Evolutionary conservation across 2,329 filamentous ascomycete species (phyloP).

Genomic region (Lachnellula occidentalis): DNA sequence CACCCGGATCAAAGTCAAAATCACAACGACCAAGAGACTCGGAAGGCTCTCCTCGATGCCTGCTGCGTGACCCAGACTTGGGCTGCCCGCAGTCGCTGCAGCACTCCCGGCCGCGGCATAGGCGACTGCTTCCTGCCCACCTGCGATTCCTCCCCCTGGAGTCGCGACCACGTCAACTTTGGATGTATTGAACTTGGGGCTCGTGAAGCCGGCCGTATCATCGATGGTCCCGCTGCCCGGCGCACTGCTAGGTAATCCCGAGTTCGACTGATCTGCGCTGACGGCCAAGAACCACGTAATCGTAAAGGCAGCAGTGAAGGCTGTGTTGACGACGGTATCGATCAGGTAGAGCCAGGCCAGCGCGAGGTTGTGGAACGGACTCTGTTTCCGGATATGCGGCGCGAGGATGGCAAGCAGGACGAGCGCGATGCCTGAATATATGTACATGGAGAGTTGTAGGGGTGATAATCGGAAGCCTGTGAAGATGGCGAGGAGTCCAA

Average conservation of each 20-base stretch:
- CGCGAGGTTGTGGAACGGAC: conserved; percentile 71
- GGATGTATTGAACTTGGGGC: conserved; percentile 54
- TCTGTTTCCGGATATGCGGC: conserved; percentile 73
- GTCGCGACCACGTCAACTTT: conserved; percentile 48
- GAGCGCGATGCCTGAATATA: conserved; percentile 75
- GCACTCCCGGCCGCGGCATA: conserved; percentile 35
- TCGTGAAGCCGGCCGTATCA: conserved; percentile 60
- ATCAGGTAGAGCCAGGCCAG: conserved; percentile 82
- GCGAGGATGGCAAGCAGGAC: conserved; percentile 63
- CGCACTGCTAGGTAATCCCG: conserved; percentile 35
- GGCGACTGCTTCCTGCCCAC: conserved; percentile 49
- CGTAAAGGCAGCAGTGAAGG: conserved; percentile 77
- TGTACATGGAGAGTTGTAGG: conserved; percentile 84
- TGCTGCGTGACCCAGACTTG: conserved; percentile 57
- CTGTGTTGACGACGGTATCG: conserved; percentile 75
- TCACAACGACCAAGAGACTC: conserved; percentile 70
- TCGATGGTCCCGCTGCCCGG: conserved; percentile 42
- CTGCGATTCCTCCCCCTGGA: conserved; percentile 38
- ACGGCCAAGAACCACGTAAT: conserved; percentile 81
- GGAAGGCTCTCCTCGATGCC: conserved; percentile 62
- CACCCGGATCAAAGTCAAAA: conserved; percentile 68
- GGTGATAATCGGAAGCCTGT: conserved; percentile 80
- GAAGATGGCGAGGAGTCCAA: conserved; percentile 81
- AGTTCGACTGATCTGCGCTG: conserved; percentile 32
- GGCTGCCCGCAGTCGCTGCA: conserved; percentile 33